phyloP scores from a whole-genome alignment of 1,139 yeast genomes.

The Zygoascus hellenicus region DNA sequence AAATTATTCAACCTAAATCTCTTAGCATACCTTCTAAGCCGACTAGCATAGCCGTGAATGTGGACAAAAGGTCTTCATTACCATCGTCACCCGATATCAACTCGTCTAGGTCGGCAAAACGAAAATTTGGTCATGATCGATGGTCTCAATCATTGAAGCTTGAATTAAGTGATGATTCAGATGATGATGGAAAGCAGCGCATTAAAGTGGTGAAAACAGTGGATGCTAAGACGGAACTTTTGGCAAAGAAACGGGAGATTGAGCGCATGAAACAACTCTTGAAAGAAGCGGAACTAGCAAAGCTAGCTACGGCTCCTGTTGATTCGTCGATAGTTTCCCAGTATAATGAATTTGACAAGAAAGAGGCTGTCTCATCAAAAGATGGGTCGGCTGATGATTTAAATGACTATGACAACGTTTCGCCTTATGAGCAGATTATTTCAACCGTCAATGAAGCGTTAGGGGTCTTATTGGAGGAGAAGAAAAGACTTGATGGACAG shows the following conservation, averaged over 20 bases:
- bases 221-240: constrained; percentile 7
- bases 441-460: background rate
- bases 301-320: background rate
- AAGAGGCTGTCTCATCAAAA: constrained; percentile 2
- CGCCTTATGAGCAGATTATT: constrained; percentile 8
- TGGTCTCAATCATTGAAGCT: constrained; percentile 24
- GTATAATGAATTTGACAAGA: background rate
- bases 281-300: constrained; percentile 8
- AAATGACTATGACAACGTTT: background rate
- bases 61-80: background rate
- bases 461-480: background rate
- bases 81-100: background rate
- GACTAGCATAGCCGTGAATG: too few relatives aligned
- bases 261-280: constrained; percentile 12
- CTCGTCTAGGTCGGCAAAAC: background rate
- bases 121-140: constrained; percentile 37
- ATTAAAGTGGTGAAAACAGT: background rate
- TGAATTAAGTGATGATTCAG: constrained; percentile 23
- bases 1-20: background rate
- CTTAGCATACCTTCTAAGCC: background rate
- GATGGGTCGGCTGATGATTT: background rate
- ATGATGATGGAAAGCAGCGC: constrained; percentile 9
- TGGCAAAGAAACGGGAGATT: constrained; percentile 13
- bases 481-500: constrained; percentile 2
- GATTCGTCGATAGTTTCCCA: background rate